A percentile compares a stretch with the other conserved stretches of the same genome.
Evolutionary conservation across 2,329 filamentous ascomycete species (phyloP).

Genomic region (Juglanconis sp.): DNA sequence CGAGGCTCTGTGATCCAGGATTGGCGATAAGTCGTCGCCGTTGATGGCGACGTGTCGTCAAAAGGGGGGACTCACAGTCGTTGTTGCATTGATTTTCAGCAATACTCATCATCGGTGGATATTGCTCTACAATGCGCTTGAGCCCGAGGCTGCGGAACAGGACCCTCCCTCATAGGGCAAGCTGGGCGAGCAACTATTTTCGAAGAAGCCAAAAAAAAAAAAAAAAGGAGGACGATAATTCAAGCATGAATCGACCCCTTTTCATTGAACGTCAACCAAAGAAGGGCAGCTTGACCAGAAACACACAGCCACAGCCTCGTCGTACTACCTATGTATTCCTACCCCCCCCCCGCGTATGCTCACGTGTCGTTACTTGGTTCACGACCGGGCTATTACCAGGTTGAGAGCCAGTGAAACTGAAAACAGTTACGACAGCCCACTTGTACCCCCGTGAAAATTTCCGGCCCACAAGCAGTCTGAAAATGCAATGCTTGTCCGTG

Average conservation of each 20-base stretch:
- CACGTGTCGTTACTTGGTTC: neutral
- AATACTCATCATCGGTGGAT: neutral
- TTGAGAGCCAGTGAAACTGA: conserved; percentile 14
- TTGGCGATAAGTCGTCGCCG: neutral
- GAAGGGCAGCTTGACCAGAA: neutral
- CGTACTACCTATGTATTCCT: neutral
- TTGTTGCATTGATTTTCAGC: conserved; percentile 4
- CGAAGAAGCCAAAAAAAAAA: neutral
- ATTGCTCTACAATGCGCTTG: neutral
- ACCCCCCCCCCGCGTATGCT: too few relatives aligned
- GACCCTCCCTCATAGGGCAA: too few relatives aligned
- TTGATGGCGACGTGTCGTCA: neutral
- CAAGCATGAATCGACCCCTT: conserved; percentile 5
- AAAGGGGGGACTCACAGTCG: neutral
- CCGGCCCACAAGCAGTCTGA: neutral
- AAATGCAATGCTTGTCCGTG: conserved; percentile 3
- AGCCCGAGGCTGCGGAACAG: neutral
- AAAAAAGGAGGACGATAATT: neutral
- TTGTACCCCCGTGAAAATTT: conserved; percentile 15
- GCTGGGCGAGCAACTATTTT: neutral
- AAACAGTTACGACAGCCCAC: conserved; percentile 16
- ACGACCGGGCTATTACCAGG: conserved; percentile 8
- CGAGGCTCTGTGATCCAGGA: neutral
- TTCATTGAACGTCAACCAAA: neutral
- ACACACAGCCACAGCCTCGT: conserved; percentile 2